These are phyloP conservation scores for Helminthosporium solani DNA, from an alignment of 2,329 filamentous ascomycete genomes.

Conservation along the genomic window DNA sequence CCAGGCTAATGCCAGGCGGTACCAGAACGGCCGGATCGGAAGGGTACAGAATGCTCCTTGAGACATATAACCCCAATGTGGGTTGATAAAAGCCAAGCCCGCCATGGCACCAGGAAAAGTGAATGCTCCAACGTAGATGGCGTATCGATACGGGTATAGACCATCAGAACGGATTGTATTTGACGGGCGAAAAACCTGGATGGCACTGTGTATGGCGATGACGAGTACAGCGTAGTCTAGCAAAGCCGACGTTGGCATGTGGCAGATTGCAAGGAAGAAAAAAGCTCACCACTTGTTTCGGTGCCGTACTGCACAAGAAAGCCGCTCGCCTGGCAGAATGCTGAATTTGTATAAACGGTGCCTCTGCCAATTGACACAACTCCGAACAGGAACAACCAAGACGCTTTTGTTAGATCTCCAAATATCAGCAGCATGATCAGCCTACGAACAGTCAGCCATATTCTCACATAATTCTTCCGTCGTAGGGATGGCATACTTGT, in stretches of 20 bases:
- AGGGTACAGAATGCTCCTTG: conserved; percentile 70
- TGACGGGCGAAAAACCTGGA: conserved; percentile 67
- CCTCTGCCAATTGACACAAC: conserved; percentile 58
- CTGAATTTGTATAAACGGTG: conserved; percentile 51
- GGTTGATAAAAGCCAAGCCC: conserved; percentile 63
- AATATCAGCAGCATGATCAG: conserved; percentile 73
- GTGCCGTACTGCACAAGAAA: conserved; percentile 68
- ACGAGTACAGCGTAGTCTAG: conserved; percentile 68
- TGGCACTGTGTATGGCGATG: conserved; percentile 70
- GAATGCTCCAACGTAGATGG: conserved; percentile 60
- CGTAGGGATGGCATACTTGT: conserved; percentile 56
- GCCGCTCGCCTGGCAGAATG: conserved; percentile 67
- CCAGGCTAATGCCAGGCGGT: conserved; percentile 68
- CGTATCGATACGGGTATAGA: conserved; percentile 65
- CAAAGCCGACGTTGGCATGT: conserved; percentile 5
- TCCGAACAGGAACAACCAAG: conserved; percentile 68
- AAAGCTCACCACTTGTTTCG: conserved; percentile 58
- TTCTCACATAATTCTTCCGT: not conserved
- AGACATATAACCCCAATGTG: conserved; percentile 57
- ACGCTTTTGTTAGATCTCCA: conserved; percentile 69
- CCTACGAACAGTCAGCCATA: conserved; percentile 43
- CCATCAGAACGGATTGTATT: conserved; percentile 56
- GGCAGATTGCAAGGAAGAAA: conserved; percentile 2
- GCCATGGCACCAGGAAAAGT: conserved; percentile 62
- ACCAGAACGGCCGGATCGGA: conserved; percentile 67